Evolutionary conservation across 2,329 filamentous ascomycete genomes (phyloP), one percentile per base, ranked within the genome.

Genomic region (Sphaerulina vaccinii): DNA sequence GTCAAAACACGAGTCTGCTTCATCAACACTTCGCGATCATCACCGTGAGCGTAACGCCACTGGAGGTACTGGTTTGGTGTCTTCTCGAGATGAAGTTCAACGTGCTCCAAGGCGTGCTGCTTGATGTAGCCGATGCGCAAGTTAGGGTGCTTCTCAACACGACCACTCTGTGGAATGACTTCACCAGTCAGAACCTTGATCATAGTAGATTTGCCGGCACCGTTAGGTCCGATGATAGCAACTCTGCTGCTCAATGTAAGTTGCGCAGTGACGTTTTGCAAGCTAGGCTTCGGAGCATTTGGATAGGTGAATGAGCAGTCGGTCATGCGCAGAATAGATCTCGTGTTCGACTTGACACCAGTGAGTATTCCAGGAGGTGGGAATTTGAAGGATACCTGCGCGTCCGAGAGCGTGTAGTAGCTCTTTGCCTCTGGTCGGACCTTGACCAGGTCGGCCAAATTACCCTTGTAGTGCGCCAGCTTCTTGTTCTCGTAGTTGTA

Each of bases 401-500:
- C 88, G 23, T 86, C 87, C 6, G 90, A 93, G 48, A 99, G 82
- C 5, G 91, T 97, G 77, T 99, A 99, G 79, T 99, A 99, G 70
- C 88, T 91, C 82, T 95, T 96, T 56, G 87, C 93, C 75, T 97
- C 93, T 10, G 93, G 93, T 68, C 89, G 90, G 62, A 89, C 77
- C 73, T 88, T 82, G 69, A 99, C 93, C 68, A 99, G 96, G 40
- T 79, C 84, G 16, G 83, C 83, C 52, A 93, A 77, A 73, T 93
- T 92, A 59, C 88, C 88, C 75, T 85, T 87, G 81, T 89, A 92
- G 73, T 83, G 85, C 18, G 85, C 85, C 23, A 99, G 82, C 78
- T 97, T 99, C 84, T 99, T 99, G 73, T 85, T 83, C 73, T 99
- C 93, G 74, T 99, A 99, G 76, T 99, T 93, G 76, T 96, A 96